These are phyloP conservation scores for Komagataella pastoris DNA, from an alignment of 805 yeast genomes.

Conservation along the genomic window DNA sequence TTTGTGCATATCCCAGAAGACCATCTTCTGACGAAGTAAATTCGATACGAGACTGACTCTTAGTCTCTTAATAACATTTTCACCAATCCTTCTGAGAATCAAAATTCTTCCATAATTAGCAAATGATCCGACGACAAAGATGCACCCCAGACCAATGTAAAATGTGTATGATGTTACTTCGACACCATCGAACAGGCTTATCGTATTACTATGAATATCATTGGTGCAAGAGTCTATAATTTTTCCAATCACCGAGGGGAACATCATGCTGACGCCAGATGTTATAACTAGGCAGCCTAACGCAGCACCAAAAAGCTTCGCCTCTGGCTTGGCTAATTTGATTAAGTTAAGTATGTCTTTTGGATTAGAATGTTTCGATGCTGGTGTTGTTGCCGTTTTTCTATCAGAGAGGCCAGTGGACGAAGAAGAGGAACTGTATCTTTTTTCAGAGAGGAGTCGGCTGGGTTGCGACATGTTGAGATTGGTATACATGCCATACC, in stretches of 20 bases:
- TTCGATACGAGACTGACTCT: conserved; percentile 67
- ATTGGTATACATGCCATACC: not conserved
- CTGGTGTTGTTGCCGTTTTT: not conserved
- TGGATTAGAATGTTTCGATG: not conserved
- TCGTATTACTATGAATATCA: conserved; percentile 10
- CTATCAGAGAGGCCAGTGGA: not conserved
- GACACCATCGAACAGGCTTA: conserved; percentile 15
- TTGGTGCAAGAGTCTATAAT: conserved; percentile 59
- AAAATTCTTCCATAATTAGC: conserved; percentile 78
- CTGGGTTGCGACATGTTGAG: not conserved
- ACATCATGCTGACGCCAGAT: conserved; percentile 66
- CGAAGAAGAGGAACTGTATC: not conserved
- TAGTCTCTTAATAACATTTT: conserved; percentile 72
- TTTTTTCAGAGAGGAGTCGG: not conserved
- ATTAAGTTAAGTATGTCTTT: conserved; percentile 34
- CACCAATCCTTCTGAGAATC: conserved; percentile 69
- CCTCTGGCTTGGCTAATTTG: conserved; percentile 43
- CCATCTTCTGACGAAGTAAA: conserved; percentile 74
- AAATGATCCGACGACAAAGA: conserved; percentile 61
- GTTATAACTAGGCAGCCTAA: conserved; percentile 51
- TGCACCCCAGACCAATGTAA: conserved; percentile 41
- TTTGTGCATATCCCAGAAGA: conserved; percentile 78
- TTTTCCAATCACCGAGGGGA: conserved; percentile 79
- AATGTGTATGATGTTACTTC: conserved; percentile 58
- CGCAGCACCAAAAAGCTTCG: conserved; percentile 44